phyloP scores from a whole-genome alignment of 768 basidiomycete species.

The Pholiota microspora region DNA sequence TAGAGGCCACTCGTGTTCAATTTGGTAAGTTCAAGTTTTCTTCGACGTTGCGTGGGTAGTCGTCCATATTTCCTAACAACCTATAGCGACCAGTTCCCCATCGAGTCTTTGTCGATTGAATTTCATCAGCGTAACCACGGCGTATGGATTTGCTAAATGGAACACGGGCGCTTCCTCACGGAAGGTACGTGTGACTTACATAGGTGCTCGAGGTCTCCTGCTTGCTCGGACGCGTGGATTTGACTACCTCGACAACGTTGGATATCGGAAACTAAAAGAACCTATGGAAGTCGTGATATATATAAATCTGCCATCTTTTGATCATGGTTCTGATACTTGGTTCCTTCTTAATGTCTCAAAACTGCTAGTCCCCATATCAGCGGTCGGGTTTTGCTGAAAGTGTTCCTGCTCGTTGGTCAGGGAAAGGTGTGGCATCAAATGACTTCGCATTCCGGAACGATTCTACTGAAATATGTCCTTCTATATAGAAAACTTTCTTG shows the following conservation, averaged over 20 bases:
- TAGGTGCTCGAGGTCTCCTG: background rate
- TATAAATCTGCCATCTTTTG: background rate
- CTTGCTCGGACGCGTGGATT: background rate
- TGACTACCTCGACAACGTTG: background rate
- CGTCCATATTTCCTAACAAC: background rate
- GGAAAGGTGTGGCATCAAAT: background rate
- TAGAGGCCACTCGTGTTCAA: background rate
- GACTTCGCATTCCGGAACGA: background rate
- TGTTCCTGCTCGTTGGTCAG: background rate
- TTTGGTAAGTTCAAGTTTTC: background rate
- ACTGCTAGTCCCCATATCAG: constrained; percentile 1
- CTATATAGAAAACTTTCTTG: background rate
- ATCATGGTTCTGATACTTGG: background rate
- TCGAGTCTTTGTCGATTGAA: background rate
- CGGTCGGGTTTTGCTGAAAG: background rate
- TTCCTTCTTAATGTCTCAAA: background rate
- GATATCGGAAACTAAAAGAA: too few relatives aligned
- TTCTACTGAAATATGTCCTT: background rate
- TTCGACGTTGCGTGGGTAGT: background rate
- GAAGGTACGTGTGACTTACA: background rate
- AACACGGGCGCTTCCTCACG: background rate
- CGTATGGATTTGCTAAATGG: background rate
- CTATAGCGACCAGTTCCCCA: background rate
- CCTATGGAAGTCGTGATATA: background rate
- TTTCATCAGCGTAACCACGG: background rate